A percentile compares a stretch with the other conserved stretches of the same genome.
Evolutionary conservation across 176 grass and related monocot genomes (phyloP).

Genomic region (Typha latifolia): DNA sequence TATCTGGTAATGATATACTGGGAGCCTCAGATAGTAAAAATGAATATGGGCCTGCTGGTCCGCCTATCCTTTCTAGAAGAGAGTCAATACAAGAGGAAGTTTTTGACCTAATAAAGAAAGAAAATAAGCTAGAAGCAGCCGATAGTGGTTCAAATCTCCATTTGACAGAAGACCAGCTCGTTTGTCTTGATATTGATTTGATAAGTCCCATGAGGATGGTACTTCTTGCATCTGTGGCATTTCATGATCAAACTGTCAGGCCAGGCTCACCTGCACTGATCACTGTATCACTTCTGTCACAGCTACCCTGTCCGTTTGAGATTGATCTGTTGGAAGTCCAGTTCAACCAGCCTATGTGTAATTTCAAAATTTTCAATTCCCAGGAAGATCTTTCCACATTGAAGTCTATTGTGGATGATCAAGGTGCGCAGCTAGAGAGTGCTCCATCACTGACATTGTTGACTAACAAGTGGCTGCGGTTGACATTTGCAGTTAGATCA

Average conservation of each 20-base stretch:
- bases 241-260: conserved; percentile 88
- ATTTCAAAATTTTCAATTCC: conserved; percentile 55
- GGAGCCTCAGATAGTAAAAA: conserved; percentile 36
- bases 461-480: conserved; percentile 70
- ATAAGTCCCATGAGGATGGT: conserved; percentile 68
- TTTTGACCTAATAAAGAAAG: conserved; percentile 34
- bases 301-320: conserved; percentile 57
- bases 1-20: conserved; percentile 26
- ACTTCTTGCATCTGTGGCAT: conserved; percentile 67
- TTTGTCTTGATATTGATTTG: conserved; percentile 67
- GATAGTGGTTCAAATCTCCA: conserved; percentile 29
- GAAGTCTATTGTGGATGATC: conserved; percentile 20
- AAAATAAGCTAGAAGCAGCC: conserved; percentile 18
- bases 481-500: conserved; percentile 78
- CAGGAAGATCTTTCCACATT: conserved; percentile 30
- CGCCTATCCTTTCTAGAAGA: conserved; percentile 62
- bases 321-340: conserved; percentile 83
- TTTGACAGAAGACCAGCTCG: conserved; percentile 33
- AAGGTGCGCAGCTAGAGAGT: conserved; percentile 20
- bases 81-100: conserved; percentile 55
- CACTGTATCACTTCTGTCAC: conserved; percentile 78
- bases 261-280: conserved; percentile 53
- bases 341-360: conserved; percentile 79
- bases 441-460: conserved; percentile 43
- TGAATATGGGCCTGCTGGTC: conserved; percentile 60